Conservation (phyloP, 1,139 yeast genomes). For the Scheffersomyces titani region DNA sequence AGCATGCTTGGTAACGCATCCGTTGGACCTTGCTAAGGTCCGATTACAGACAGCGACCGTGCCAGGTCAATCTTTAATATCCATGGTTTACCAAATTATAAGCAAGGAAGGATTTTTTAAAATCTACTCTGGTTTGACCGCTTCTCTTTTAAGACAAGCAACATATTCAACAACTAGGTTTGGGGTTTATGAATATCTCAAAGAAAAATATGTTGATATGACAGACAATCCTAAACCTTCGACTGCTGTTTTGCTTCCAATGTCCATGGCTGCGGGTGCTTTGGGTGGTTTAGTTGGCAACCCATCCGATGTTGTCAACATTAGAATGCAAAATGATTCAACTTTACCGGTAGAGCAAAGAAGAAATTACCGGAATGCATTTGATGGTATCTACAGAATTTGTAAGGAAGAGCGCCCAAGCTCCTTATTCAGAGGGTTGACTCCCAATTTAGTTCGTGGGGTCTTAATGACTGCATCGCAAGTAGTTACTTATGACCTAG, state of each 20-base stretch:
- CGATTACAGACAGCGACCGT: conserved; percentile 73
- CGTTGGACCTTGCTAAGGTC: conserved; percentile 82
- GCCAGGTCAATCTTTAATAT: conserved; percentile 60
- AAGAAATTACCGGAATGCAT: conserved; percentile 75
- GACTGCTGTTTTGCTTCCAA: conserved; percentile 57
- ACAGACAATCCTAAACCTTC: conserved; percentile 34
- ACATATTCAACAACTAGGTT: conserved; percentile 86
- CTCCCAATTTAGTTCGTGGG: conserved; percentile 79
- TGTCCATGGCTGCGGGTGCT: conserved; percentile 83
- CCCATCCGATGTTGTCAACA: conserved; percentile 85
- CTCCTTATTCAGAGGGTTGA: conserved; percentile 72
- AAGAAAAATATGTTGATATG: conserved; percentile 50
- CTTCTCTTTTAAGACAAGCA: conserved; percentile 81
- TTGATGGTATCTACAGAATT: conserved; percentile 71
- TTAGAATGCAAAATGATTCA: conserved; percentile 89
- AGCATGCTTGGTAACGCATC: conserved; percentile 68
- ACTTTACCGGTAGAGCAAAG: conserved; percentile 64
- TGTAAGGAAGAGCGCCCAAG: conserved; percentile 58
- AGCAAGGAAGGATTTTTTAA: conserved; percentile 66
- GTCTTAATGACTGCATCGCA: conserved; percentile 90
- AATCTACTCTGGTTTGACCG: conserved; percentile 78
- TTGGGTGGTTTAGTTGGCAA: conserved; percentile 85
- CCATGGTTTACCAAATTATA: conserved; percentile 63
- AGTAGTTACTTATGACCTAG: conserved; percentile 83
- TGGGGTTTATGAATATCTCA: conserved; percentile 77